Base-by-base conservation (phyloP, 2,329 filamentous ascomycete species). In the Dothideomycetes sp. region DNA sequence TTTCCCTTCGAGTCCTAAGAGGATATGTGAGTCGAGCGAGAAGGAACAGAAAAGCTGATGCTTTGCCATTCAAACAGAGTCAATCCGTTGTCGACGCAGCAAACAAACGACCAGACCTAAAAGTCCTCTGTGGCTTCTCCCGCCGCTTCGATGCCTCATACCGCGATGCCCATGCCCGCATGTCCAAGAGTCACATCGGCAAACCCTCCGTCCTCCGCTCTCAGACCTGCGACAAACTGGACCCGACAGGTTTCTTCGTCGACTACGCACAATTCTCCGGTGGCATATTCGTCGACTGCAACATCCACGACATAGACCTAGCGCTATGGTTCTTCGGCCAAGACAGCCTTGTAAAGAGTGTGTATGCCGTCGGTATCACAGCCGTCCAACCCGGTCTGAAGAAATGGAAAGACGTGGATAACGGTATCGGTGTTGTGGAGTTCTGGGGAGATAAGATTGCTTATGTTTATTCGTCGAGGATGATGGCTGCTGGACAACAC, bases 281-380 rank as follows among this genome's bases (percentile, higher is more conserved):
- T 23, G 78, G 78, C 16, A 80, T 82, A 54, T 83, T 83, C 50
- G 79, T 82, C 43, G 80, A 83, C 63, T 80, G 75, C 62, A 76
- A 73, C 37, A 76, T 83, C 52, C 80, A 83, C 63, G 80, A 83
- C 51, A 82, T 83, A 49, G 76, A 80, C 47, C 67, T 81, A 2
- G 67, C 74, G 0, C 62, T 80, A 2, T 80, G 76, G 75, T 80
- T 74, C 63, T 77, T 79, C 52, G 73, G 73, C 8, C 59, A 70
- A 33, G 65, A 72, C 33, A 64, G 62, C 28, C 57, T 64, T 11
- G 65, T 77, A 47, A 79, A 78, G 58, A 69, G 64, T 33, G 71
- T 76, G 7, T 64, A 65, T 0, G 73, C 74, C 0, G 59, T 71
- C 2, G 76, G 76, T 8, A 72, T 77, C 48, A 75, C 70, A 2